Evolutionary conservation across 1,284 basidiomycete genomes (phyloP), one percentile per base, ranked within the genome.

Genomic region (Waitea zeae): DNA sequence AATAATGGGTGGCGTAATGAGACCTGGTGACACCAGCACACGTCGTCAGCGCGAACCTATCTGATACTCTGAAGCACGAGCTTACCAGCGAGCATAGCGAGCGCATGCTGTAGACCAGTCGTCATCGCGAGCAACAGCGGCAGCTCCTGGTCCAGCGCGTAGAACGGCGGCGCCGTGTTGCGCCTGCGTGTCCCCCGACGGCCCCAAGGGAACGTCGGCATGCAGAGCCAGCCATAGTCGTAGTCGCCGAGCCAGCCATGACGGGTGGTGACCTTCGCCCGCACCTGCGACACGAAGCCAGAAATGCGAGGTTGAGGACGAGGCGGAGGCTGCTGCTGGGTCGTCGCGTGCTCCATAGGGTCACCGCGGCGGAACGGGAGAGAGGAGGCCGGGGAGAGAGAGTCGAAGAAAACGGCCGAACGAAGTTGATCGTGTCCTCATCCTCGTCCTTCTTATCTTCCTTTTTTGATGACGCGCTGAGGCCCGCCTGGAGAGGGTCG

Each of bases 61-160:
- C 46, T 0, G 52, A 52, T 11, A 31, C 82, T n/a, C n/a, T n/a
- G n/a, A n/a, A n/a, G n/a, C n/a, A n/a, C n/a, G n/a, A n/a, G n/a
- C n/a, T n/a, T n/a, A n/a, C n/a, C n/a, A 2, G 80, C 81, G 14
- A 86, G 61, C 82, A 84, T 84, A 1, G 81, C 80, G 1, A 87
- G 67, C 0, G 76, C 67, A 48, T 87, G 82, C 48, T 86, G 81
- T 5, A 87, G 57, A 0, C 79, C 79, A 40, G 66, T 70, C 2
- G 71, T 58, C 19, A 80, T 65, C 1, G 78, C 77, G 5, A 86
- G 61, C 1, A 75, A 43, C 19, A 83, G 57, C 1, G 81, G 82
- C 3, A 86, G 53, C 11, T 80, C 70, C 20, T 63, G 66, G 34
- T 82, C 63, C 4, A 86, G 56, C 1, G 70, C 67, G 43, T 82